These are phyloP conservation scores for Guadua angustifolia DNA, from an alignment of 176 grass and related monocot species.

Conservation along the genomic window DNA sequence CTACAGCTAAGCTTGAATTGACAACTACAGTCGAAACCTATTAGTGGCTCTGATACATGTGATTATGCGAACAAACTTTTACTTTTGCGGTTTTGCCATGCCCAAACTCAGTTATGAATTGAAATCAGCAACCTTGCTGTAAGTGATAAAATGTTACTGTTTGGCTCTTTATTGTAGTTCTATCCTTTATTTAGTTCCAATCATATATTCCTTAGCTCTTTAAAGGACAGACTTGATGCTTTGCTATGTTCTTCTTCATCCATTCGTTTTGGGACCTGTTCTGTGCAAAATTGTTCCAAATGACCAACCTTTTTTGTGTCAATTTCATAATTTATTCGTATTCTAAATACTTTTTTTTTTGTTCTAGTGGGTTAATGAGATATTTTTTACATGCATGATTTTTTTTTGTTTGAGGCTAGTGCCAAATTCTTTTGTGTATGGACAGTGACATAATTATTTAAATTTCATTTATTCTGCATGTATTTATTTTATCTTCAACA, in stretches of 20 bases:
- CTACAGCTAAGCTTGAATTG: background rate
- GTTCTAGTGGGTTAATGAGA: background rate
- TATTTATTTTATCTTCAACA: constrained; percentile 4
- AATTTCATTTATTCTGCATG: background rate
- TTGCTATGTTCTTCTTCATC: background rate
- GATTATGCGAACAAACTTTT: background rate
- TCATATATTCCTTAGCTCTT: background rate
- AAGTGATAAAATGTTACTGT: background rate
- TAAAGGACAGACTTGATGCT: background rate
- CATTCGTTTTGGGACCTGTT: background rate
- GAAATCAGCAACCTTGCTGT: background rate
- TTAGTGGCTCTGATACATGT: background rate
- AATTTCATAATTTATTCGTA: background rate
- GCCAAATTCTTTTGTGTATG: background rate
- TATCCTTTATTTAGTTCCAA: background rate
- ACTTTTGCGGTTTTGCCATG: background rate
- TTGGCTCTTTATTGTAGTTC: background rate
- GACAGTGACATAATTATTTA: background rate
- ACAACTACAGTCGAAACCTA: background rate
- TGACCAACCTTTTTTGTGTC: background rate
- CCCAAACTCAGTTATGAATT: background rate
- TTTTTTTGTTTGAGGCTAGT: background rate
- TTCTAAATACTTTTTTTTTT: background rate
- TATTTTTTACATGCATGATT: background rate
- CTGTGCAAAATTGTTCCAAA: background rate